A percentile compares a stretch with the other conserved stretches of the same genome.
Evolutionary conservation across 257 asterid species (phyloP).

Genomic region (Rubia yunnanensis): DNA sequence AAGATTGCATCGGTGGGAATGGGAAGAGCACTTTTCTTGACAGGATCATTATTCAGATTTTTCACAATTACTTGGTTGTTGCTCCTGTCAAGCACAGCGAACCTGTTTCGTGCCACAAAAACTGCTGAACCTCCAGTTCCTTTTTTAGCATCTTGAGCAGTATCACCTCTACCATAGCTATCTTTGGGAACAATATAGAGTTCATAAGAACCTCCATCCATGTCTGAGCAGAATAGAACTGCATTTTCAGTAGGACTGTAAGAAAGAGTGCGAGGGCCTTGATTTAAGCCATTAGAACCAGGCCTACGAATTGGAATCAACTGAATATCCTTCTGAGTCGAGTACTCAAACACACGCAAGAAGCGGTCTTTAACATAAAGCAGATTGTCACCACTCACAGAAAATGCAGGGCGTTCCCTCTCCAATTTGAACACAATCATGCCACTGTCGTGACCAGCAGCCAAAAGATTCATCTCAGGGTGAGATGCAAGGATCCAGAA

Average conservation of each 20-base stretch:
- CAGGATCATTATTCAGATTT: constrained; percentile 68
- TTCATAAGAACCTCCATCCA: constrained; percentile 92
- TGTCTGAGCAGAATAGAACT: constrained; percentile 74
- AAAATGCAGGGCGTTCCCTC: constrained; percentile 96
- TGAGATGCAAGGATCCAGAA: constrained; percentile 96
- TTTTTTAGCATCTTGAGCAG: constrained; percentile 82
- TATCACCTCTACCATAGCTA: constrained; percentile 70
- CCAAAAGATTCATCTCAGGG: constrained; percentile 97
- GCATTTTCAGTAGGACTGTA: constrained; percentile 96
- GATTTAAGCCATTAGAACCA: constrained; percentile 77
- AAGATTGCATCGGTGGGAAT: constrained; percentile 81
- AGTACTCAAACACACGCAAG: constrained; percentile 71
- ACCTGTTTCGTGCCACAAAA: constrained; percentile 84
- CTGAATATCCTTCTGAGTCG: constrained; percentile 82
- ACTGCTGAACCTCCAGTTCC: constrained; percentile 90
- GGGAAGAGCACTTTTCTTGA: constrained; percentile 66
- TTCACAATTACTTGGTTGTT: constrained; percentile 72
- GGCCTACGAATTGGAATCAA: constrained; percentile 89
- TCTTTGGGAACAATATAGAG: constrained; percentile 77
- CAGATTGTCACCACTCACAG: constrained; percentile 67
- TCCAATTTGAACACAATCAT: constrained; percentile 95
- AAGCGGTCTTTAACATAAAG: constrained; percentile 84
- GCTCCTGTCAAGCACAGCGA: constrained; percentile 93
- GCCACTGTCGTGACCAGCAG: constrained; percentile 99
- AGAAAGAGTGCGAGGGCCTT: constrained; percentile 76